A percentile compares a stretch with the other conserved stretches of the same genome.
Evolutionary conservation across 495 filamentous ascomycete species (phyloP).

Genomic region (Daldinia decipiens): DNA sequence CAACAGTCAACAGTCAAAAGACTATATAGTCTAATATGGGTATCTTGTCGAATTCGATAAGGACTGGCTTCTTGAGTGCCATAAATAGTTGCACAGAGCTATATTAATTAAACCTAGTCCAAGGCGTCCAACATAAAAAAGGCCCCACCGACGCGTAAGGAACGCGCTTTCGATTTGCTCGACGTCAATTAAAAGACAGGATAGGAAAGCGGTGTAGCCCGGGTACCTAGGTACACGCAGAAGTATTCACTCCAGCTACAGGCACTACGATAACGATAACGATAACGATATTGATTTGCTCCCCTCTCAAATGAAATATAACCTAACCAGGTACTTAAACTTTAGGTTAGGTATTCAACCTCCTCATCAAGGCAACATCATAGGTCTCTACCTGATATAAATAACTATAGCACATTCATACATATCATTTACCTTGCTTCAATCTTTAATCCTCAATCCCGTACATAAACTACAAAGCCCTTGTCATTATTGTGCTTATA

Average conservation of each 20-base stretch:
- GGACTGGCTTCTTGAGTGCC: neutral
- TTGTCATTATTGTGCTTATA: neutral
- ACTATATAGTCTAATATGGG: neutral
- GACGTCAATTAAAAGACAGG: slow-evolving; percentile 35
- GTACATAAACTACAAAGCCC: neutral
- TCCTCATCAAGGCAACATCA: no score
- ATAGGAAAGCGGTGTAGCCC: slow-evolving; percentile 30
- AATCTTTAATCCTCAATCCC: no score
- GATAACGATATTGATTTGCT: no score
- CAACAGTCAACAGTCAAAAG: neutral
- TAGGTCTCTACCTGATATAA: no score
- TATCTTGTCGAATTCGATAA: neutral
- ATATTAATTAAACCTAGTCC: slow-evolving; percentile 10
- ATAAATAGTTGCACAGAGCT: slow-evolving; percentile 8
- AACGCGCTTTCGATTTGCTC: slow-evolving; percentile 31
- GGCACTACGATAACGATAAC: no score
- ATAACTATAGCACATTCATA: no score
- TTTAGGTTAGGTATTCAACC: no score
- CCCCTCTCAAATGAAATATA: no score
- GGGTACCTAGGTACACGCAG: slow-evolving; percentile 2
- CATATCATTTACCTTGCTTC: no score
- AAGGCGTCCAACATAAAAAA: neutral
- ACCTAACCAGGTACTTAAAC: no score
- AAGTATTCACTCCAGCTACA: no score
- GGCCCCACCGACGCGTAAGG: slow-evolving; percentile 33